These are phyloP conservation scores for Debaryomycetaceae sp. DNA, from an alignment of 1,139 yeast species.

Conservation along the genomic window DNA sequence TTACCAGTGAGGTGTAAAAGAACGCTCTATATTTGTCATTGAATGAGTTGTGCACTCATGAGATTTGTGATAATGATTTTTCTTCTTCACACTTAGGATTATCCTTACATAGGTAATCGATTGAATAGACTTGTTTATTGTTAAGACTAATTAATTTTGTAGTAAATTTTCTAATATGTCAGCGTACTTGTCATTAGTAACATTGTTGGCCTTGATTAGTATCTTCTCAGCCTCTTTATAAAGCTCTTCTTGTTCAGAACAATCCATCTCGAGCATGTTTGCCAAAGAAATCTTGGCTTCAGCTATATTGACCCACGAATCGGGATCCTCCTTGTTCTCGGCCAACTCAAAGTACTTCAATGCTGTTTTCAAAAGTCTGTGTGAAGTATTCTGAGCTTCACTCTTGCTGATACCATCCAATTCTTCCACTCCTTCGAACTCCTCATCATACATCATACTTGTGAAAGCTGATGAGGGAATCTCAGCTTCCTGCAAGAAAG, in stretches of 20 bases:
- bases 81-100: neutral
- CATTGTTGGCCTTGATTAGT: constrained; percentile 64
- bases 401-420: constrained; percentile 38
- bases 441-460: constrained; percentile 54
- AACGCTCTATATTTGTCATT: neutral
- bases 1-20: constrained; percentile 27
- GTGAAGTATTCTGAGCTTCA: constrained; percentile 49
- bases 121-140: neutral
- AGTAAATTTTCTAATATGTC: constrained; percentile 51
- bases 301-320: constrained; percentile 76
- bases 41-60: neutral
- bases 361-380: constrained; percentile 51
- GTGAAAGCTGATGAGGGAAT: constrained; percentile 55
- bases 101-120: neutral
- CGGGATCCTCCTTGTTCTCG: constrained; percentile 71
- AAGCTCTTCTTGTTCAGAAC: constrained; percentile 58
- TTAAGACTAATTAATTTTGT: constrained; percentile 5
- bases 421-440: constrained; percentile 38
- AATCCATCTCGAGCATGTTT: constrained; percentile 62
- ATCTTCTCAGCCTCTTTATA: constrained; percentile 67
- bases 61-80: neutral
- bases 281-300: constrained; percentile 82
- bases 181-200: constrained; percentile 69
- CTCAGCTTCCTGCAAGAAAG: constrained; percentile 62
- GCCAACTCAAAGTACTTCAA: constrained; percentile 54